A percentile compares a stretch with the other conserved stretches of the same genome.
phyloP scores from a whole-genome alignment of 2,329 filamentous ascomycete species.

The Colletotrichum sp. region DNA sequence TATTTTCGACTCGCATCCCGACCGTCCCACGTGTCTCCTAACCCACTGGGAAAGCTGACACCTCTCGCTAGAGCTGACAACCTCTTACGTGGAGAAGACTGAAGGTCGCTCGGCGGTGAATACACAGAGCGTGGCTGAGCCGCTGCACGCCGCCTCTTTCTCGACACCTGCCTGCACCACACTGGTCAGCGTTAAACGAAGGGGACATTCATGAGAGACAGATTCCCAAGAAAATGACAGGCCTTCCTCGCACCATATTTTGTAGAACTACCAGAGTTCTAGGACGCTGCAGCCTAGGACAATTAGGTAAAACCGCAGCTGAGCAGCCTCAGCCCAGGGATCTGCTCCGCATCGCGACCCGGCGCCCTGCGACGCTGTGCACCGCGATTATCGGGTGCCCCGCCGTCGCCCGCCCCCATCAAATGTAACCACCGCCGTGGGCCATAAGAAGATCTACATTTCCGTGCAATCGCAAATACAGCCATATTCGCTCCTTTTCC shows the following conservation, averaged over 20 bases:
- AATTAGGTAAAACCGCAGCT: neutral
- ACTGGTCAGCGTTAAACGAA: neutral
- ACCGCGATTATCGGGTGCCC: neutral
- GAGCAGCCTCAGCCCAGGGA: neutral
- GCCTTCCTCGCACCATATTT: neutral
- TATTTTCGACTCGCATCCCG: neutral
- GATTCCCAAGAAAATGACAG: neutral
- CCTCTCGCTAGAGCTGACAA: neutral
- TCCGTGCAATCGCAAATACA: neutral
- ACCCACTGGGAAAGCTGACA: neutral
- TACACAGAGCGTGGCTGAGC: neutral
- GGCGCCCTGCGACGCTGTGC: slow-evolving; percentile 8
- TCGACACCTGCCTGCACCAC: neutral
- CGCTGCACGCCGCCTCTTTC: neutral
- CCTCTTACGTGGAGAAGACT: neutral
- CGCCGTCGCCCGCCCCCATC: neutral
- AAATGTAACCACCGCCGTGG: neutral
- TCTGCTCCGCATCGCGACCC: slow-evolving; percentile 10
- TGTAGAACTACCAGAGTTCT: neutral
- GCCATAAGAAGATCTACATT: neutral
- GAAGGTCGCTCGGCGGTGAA: neutral
- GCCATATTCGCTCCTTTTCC: no score
- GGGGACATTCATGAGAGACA: neutral
- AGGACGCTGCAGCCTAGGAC: neutral
- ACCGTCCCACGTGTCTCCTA: neutral